Conservation (phyloP, 2,329 filamentous ascomycete genomes). For the Dryadomyces quercivorus region DNA sequence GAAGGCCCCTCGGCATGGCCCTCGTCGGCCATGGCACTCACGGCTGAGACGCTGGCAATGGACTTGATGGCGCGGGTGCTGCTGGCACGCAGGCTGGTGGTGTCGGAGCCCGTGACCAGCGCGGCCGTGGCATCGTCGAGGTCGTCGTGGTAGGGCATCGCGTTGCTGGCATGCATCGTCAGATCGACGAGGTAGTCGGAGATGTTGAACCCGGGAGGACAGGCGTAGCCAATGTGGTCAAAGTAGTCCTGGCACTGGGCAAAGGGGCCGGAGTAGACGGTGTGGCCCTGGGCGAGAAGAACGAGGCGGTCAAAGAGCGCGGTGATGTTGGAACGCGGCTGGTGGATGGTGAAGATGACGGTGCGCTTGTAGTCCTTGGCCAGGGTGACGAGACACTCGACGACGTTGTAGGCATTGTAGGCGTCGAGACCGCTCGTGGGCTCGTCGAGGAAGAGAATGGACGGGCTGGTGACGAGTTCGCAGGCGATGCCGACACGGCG, state of each 20-base stretch:
- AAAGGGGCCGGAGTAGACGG: constrained; percentile 90
- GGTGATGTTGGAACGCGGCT: constrained; percentile 95
- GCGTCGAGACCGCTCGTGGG: constrained; percentile 93
- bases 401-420: constrained; percentile 95
- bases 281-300: constrained; percentile 74
- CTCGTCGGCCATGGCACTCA: constrained; percentile 54
- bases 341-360: constrained; percentile 96
- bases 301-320: constrained; percentile 93
- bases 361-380: constrained; percentile 96
- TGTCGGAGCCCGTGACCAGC: constrained; percentile 31
- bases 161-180: constrained; percentile 78
- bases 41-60: constrained; percentile 69
- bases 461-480: constrained; percentile 92
- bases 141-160: constrained; percentile 34
- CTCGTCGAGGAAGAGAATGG: constrained; percentile 93
- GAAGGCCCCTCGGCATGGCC: constrained; percentile 39
- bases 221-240: constrained; percentile 80
- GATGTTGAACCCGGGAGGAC: constrained; percentile 95
- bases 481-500: constrained; percentile 93
- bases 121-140: background rate
- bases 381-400: constrained; percentile 87
- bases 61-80: constrained; percentile 85
- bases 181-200: constrained; percentile 95
- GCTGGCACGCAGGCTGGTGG: constrained; percentile 63
- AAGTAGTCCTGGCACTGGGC: constrained; percentile 84